Evolutionary conservation across 192 early-diverging fungal species (phyloP).

Genomic region (Neocallimastix lanati): DNA sequence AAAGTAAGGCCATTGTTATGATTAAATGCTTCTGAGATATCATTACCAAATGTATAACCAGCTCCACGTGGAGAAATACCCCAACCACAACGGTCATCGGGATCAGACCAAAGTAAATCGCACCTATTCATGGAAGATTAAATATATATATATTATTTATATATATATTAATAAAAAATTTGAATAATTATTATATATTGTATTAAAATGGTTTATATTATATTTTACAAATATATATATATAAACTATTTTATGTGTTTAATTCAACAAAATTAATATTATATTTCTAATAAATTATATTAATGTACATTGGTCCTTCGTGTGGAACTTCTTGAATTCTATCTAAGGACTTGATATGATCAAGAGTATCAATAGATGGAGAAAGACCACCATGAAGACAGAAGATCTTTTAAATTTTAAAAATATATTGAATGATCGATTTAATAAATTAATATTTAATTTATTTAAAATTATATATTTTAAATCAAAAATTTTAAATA

Average conservation of each 20-base stretch:
- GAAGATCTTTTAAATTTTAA: constrained; percentile 50
- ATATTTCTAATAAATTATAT: too few species aligned
- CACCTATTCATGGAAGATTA: constrained; percentile 56
- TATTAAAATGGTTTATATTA: too few species aligned
- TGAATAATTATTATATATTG: too few species aligned
- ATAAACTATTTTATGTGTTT: too few species aligned
- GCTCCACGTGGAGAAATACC: constrained; percentile 73
- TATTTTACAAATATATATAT: too few species aligned
- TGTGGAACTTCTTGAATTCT: constrained; percentile 83
- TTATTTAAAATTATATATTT: too few species aligned
- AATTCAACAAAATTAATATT: too few species aligned
- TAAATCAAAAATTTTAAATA: too few species aligned
- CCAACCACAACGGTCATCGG: constrained; percentile 74
- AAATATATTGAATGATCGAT: too few species aligned
- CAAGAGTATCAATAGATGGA: constrained; percentile 85
- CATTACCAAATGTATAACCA: constrained; percentile 76
- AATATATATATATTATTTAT: too few species aligned
- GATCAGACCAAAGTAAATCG: constrained; percentile 74
- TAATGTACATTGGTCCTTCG: constrained; percentile 25
- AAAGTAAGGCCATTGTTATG: constrained; percentile 94
- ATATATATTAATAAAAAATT: too few species aligned
- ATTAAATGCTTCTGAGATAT: constrained; percentile 69
- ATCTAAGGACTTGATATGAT: constrained; percentile 89
- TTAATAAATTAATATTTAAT: too few species aligned
- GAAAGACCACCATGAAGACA: constrained; percentile 97